A percentile compares a stretch with the other conserved stretches of the same genome.
Conservation (phyloP, 768 basidiomycete genomes). For the Rhizopogon rudus region DNA sequence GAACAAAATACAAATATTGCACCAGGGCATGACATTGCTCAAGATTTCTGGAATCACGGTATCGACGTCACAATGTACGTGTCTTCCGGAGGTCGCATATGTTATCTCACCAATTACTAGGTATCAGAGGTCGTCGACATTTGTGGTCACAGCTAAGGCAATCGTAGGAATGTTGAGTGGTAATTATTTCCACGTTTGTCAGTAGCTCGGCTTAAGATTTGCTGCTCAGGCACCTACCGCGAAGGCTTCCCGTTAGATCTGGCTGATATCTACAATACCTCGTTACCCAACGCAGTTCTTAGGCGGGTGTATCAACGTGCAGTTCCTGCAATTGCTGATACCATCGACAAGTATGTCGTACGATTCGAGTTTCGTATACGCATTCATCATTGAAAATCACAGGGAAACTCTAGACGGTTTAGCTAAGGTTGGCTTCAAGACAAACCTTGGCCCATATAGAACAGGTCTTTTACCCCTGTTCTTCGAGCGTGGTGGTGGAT, state of each 20-base stretch:
- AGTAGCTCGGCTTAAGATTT: neutral
- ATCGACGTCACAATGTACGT: conserved; percentile 26
- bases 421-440: conserved; percentile 32
- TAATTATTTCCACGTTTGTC: neutral
- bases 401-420: conserved; percentile 35
- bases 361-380: neutral
- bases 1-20: neutral
- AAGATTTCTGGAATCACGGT: conserved; percentile 27
- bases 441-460: conserved; percentile 28
- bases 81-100: neutral
- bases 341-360: conserved; percentile 20
- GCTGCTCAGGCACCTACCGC: conserved; percentile 12
- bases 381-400: neutral
- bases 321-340: conserved; percentile 13
- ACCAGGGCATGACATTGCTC: conserved; percentile 33
- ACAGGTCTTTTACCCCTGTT: conserved; percentile 28
- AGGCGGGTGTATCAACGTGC: conserved; percentile 18
- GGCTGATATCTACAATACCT: conserved; percentile 13
- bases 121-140: conserved; percentile 22
- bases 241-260: conserved; percentile 17
- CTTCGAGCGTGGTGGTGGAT: conserved; percentile 30
- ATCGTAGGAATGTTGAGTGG: conserved; percentile 8
- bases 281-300: conserved; percentile 11
- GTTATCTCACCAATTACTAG: conserved; percentile 8
- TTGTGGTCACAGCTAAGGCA: conserved; percentile 12